Conservation (phyloP, 441 rosid genomes). For the Aquilaria agallochum region DNA sequence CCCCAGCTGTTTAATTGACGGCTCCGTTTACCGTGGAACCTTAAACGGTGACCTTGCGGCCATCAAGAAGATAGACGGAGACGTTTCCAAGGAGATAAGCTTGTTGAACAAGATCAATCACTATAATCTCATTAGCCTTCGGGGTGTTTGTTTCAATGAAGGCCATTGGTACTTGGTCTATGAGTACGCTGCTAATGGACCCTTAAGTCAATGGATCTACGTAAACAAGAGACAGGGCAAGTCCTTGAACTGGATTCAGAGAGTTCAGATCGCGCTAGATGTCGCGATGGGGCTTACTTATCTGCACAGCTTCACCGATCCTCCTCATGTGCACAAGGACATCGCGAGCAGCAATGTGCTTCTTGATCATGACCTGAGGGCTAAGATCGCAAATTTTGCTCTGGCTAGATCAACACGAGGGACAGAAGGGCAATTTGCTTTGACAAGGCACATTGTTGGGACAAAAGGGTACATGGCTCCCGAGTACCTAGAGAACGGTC, state of each 20-base stretch:
- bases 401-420: conserved; percentile 51
- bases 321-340: conserved; percentile 69
- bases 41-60: conserved; percentile 67
- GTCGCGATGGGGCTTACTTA: conserved; percentile 76
- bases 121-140: conserved; percentile 59
- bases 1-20: conserved; percentile 40
- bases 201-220: conserved; percentile 64
- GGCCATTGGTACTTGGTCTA: conserved; percentile 74
- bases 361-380: conserved; percentile 61
- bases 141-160: conserved; percentile 57
- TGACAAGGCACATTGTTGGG: conserved; percentile 71
- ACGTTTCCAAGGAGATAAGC: conserved; percentile 61
- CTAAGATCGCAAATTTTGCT: conserved; percentile 64
- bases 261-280: conserved; percentile 57
- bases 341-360: conserved; percentile 51
- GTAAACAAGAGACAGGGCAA: conserved; percentile 15
- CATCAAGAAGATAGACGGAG: conserved; percentile 65
- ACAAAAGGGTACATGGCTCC: conserved; percentile 82
- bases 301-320: conserved; percentile 63
- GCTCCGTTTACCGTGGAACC: conserved; percentile 54
- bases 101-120: conserved; percentile 61
- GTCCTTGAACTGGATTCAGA: conserved; percentile 51
- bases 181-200: conserved; percentile 64
- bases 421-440: conserved; percentile 39
- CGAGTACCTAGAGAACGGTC: conserved; percentile 73